Base-by-base conservation (phyloP, 306 rosid genomes). In the Lablab purpureus region DNA sequence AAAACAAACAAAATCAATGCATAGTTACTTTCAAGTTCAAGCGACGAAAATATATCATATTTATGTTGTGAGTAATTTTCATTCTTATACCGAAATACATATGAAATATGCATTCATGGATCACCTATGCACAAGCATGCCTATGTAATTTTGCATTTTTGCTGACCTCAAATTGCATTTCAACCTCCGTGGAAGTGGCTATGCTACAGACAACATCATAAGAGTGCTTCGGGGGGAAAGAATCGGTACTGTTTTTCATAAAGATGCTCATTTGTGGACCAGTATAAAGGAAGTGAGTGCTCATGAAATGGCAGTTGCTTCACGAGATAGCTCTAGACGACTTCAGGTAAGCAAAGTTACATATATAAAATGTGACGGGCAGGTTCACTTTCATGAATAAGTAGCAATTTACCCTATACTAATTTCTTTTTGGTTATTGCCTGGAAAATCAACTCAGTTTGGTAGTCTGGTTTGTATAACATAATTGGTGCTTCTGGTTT, bases 201-300 rank as follows among this genome's bases (percentile, higher is more conserved):
- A 77, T 85, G 89, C 91, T 36, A 79, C 85, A 55, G 91, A 94
- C 82, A 94, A 91, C 81, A 89, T 91, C 71, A 89, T 89, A 56
- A 81, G 84, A 79, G 96, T 94, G 58, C 94, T 94, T 14, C 90
- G 87, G 74, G 97, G 98, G 62, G 92, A 89, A 79, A 89, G 85
- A 66, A 79, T 91, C 3, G 98, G 98, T 50, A 91, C 98, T 41
- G 90, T 94, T 50, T 94, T 94, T 80, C 98, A 94, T 71, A 86
- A 85, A 86, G 97, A 94, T 81, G 96, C 98, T 64, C 93, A 90
- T 56, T 69, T 89, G 60, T 94, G 97, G 98, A 79, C 92, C 32
- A 51, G 52, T 6, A 82, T 80, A 79, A 91, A 87, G 82, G 97
- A 91, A 81, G 87, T 88, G 34, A 73, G 84, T 56, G 92, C 97